Evolutionary conservation across 371 early-diverging fungal species (phyloP).

Genomic region (Scutellospora calospora): DNA sequence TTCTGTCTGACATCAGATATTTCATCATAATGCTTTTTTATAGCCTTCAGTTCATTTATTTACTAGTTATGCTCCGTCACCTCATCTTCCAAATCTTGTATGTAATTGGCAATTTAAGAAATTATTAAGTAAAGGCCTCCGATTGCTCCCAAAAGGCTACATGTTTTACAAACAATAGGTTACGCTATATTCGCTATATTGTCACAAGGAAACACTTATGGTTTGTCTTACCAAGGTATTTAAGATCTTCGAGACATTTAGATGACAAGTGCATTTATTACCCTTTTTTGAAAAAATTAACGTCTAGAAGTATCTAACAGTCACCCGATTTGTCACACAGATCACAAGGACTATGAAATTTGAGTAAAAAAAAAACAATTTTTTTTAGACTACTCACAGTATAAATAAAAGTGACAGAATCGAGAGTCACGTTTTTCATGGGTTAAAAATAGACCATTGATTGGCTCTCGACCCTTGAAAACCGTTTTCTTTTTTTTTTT

Average conservation of each 20-base stretch:
- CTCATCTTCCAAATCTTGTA: slow-evolving; percentile 9
- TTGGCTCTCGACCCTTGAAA: too few relatives aligned
- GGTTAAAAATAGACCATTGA: too few relatives aligned
- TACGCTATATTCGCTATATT: slow-evolving; percentile 9
- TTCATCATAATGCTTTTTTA: slow-evolving; percentile 15
- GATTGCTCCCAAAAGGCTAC: slow-evolving; percentile 21
- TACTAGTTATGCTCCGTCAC: not conserved
- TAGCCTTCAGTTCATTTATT: slow-evolving; percentile 19
- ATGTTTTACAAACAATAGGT: slow-evolving; percentile 36
- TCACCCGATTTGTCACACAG: too few relatives aligned
- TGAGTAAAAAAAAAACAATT: too few relatives aligned
- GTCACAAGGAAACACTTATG: too few relatives aligned
- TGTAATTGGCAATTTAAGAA: slow-evolving; percentile 6
- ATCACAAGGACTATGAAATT: too few relatives aligned
- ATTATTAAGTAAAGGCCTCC: slow-evolving; percentile 14
- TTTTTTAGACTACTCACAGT: too few relatives aligned
- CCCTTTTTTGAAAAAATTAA: too few relatives aligned
- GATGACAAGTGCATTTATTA: slow-evolving; percentile 34
- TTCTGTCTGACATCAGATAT: slow-evolving; percentile 21
- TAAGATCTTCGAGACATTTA: slow-evolving; percentile 25
- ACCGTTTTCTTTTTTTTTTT: too few relatives aligned
- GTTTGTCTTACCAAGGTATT: slow-evolving; percentile 32
- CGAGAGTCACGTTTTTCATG: too few relatives aligned
- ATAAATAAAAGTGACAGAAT: too few relatives aligned
- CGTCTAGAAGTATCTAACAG: too few relatives aligned